These are phyloP conservation scores for Aspergillus homomorphus DNA, from an alignment of 495 filamentous ascomycete species.

Conservation along the genomic window DNA sequence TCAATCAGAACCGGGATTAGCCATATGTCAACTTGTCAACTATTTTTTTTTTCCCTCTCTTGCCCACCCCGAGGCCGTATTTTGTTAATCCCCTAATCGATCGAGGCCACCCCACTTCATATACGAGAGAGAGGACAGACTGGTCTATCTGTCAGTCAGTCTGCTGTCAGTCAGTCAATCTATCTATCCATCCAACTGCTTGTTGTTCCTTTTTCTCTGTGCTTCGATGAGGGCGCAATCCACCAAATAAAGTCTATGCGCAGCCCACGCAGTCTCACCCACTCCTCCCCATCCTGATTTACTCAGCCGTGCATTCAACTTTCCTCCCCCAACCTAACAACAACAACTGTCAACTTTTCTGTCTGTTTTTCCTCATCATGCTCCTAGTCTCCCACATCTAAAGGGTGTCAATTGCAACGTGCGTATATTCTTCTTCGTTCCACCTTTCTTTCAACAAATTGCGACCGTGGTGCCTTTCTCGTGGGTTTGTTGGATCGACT, in stretches of 20 bases:
- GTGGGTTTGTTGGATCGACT: conserved; percentile 24
- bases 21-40: background rate
- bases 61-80: no score
- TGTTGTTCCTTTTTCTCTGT: background rate
- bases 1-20: background rate
- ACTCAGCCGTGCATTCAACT: conserved; percentile 1
- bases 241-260: background rate
- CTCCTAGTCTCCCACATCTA: background rate
- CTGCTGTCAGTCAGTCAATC: background rate
- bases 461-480: conserved; percentile 12
- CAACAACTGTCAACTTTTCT: background rate
- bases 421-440: background rate
- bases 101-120: background rate
- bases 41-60: background rate
- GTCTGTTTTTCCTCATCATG: conserved; percentile 8
- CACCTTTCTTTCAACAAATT: background rate
- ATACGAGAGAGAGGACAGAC: background rate
- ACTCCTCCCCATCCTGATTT: no score
- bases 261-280: background rate
- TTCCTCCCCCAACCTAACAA: background rate
- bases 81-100: background rate
- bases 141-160: background rate
- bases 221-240: background rate
- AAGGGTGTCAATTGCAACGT: conserved; percentile 4
- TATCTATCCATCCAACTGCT: background rate